Base-by-base conservation (phyloP, 2,329 filamentous ascomycete genomes). In the Pseudogymnoascus sp. region DNA sequence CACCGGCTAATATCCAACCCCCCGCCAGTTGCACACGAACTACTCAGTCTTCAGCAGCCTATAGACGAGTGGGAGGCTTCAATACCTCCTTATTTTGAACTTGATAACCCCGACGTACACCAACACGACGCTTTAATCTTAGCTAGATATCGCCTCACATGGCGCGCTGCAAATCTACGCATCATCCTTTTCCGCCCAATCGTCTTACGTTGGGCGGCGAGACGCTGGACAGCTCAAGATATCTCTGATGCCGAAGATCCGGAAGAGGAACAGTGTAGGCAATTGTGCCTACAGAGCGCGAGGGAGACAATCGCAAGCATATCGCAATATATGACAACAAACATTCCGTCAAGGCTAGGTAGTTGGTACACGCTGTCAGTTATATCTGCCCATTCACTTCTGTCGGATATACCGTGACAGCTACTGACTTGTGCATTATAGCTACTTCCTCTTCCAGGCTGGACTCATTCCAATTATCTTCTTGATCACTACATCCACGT, bases 401-500 rank as follows among this genome's bases (percentile, higher is more conserved):
- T n/a, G 21, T 12, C 6, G 21, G n/a, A 31, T 53, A 6, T 5
- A 25, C 35, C 35, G 47, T 14, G 31, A 11, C 12, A 38, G 8
- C 2, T 25, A 56, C 25, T 10, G 11, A 37, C 18, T 59, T 18
- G 62, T 67, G 62, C 65, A 33, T 31, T 38, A 40, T 47, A 64
- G 66, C 18, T 77, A 78, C 67, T 78, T 78, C 66, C 72, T 78
- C 40, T 78, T 78, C 69, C 77, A 78, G 69, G 77, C 77, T 12
- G 75, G 73, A 21, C 66, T 78, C 2, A 77, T 78, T 53, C 76
- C 76, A 3, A 73, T 77, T 31, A 74, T 79, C 59, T 75, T 75
- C 62, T 69, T 78, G 31, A 76, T 76, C 71, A 77, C 74, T 4
- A 75, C 76, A 47, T 74, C 76, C 0, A 75, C 61, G 73, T 44